Evolutionary conservation across 129 eudicot species (phyloP).

Genomic region (Escallonia rubra): DNA sequence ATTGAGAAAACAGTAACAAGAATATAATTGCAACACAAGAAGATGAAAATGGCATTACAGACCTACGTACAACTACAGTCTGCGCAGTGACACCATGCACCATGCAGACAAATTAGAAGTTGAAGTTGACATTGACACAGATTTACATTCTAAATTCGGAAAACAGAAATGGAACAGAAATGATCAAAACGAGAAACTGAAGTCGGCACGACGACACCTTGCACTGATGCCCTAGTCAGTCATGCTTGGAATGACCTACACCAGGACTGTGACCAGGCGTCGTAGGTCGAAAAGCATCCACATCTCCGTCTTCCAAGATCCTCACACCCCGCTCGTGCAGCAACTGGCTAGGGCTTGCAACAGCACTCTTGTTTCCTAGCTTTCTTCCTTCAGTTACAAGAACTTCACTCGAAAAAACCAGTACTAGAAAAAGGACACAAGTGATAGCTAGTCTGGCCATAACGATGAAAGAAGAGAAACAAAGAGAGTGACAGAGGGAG

Average conservation of each 20-base stretch:
- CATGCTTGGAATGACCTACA: constrained; percentile 32
- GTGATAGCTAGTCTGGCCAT: background rate
- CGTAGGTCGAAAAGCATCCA: constrained; percentile 22
- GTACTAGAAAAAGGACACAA: constrained; percentile 4
- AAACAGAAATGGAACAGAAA: too few relatives aligned
- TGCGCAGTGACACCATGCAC: too few relatives aligned
- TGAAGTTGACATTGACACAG: too few relatives aligned
- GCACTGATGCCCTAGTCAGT: background rate
- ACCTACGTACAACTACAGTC: too few relatives aligned
- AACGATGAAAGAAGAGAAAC: background rate
- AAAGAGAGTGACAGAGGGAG: background rate
- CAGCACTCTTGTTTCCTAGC: background rate
- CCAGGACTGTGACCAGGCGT: constrained; percentile 44
- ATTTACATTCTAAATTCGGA: too few relatives aligned
- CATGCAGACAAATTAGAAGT: too few relatives aligned
- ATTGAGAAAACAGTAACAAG: too few relatives aligned
- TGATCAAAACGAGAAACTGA: too few relatives aligned
- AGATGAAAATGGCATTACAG: too few relatives aligned
- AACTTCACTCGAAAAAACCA: constrained; percentile 1
- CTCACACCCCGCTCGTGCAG: background rate
- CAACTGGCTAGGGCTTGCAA: background rate
- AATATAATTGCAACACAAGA: too few relatives aligned
- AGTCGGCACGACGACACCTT: too few relatives aligned
- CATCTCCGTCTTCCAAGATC: constrained; percentile 5
- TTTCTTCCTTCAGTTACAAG: constrained; percentile 8